Evolutionary conservation across 192 early-diverging fungal genomes (phyloP), one percentile per base, ranked within the genome.

Genomic region (Backusella luteola): DNA sequence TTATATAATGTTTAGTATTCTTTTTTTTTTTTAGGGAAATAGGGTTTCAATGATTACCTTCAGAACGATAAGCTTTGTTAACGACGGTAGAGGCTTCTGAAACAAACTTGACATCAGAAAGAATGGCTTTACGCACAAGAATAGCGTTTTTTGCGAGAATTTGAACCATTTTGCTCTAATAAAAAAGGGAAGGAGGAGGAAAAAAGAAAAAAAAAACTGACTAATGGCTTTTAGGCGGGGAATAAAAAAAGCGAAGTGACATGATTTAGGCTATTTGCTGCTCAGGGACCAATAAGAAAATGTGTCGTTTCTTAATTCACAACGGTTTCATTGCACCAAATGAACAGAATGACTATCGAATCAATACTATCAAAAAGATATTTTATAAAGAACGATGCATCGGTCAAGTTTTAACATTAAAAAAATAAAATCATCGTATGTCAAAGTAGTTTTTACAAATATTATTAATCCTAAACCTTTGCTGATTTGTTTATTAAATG

Each of bases 31-130:
- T n/a, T 34, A 67, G 17, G 0, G 29, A 4, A 23, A 42, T 29
- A n/a, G n/a, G 42, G 63, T 34, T 35, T 32, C 32, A 32, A 32
- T 3, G 32, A 32, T 32, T 71, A 81, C 86, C 86, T 76, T 73
- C 66, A 23, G 81, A 82, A n/a, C 86, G 74, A 67, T 87, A 87
- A 7, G 86, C 86, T 6, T 68, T 41, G 74, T 87, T 87, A 34
- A 87, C 78, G 26, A 87, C 84, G 0, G n/a, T 4, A 38, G 19
- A 12, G 4, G 73, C 73, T 66, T 63, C 56, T 39, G 5, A 9
- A 17, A 41, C 19, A 34, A 63, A 29, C 56, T 66, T 66, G 11
- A 42, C 3, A 63, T 74, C 73, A 19, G 35, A 19, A n/a, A 66
- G 34, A 29, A 21, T 44, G 4, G 42, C 52, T 29, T 39, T 21